Percentiles rank a stretch among this genome's conserved stretches.
These are phyloP conservation scores for Mycena sp. DNA, from an alignment of 1,284 basidiomycete species.

Conservation along the genomic window DNA sequence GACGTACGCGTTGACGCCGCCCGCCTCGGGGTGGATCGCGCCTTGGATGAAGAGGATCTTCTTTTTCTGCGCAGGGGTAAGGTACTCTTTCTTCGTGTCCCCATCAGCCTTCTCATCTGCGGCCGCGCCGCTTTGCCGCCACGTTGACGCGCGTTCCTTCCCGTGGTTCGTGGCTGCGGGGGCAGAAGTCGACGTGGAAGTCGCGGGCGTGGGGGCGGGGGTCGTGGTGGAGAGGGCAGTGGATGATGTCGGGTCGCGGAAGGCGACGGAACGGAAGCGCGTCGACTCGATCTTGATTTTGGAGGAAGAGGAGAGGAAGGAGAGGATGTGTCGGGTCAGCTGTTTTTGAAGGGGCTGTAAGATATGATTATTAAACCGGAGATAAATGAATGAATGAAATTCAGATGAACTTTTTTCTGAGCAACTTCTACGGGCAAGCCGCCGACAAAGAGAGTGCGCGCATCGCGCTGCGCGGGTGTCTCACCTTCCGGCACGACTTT, in stretches of 20 bases:
- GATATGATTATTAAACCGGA: slow-evolving; percentile 13
- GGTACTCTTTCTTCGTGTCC: slow-evolving; percentile 68
- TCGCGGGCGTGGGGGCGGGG: slow-evolving; percentile 30
- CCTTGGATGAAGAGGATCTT: slow-evolving; percentile 95
- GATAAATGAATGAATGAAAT: not conserved
- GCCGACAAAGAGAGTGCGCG: slow-evolving; percentile 93
- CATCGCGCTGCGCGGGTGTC: slow-evolving; percentile 74
- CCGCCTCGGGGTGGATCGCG: slow-evolving; percentile 80
- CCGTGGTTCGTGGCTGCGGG: slow-evolving; percentile 57
- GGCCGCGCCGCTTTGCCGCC: slow-evolving; percentile 61
- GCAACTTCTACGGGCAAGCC: slow-evolving; percentile 85
- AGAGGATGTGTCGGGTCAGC: slow-evolving; percentile 77
- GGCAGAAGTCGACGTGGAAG: slow-evolving; percentile 42
- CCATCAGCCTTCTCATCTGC: slow-evolving; percentile 48
- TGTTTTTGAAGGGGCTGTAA: slow-evolving; percentile 69
- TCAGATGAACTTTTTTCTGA: slow-evolving; percentile 72
- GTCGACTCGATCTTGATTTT: slow-evolving; percentile 80
- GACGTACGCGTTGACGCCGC: slow-evolving; percentile 85
- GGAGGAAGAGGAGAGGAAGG: slow-evolving; percentile 67
- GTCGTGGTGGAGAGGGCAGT: slow-evolving; percentile 56
- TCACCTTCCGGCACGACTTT: slow-evolving; percentile 70
- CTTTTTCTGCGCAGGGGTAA: slow-evolving; percentile 90
- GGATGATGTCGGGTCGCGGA: slow-evolving; percentile 79
- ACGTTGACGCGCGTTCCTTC: slow-evolving; percentile 70
- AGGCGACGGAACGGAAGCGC: slow-evolving; percentile 92